Conservation (phyloP, 345 rosid species). For the Eucalyptus microcorys region DNA sequence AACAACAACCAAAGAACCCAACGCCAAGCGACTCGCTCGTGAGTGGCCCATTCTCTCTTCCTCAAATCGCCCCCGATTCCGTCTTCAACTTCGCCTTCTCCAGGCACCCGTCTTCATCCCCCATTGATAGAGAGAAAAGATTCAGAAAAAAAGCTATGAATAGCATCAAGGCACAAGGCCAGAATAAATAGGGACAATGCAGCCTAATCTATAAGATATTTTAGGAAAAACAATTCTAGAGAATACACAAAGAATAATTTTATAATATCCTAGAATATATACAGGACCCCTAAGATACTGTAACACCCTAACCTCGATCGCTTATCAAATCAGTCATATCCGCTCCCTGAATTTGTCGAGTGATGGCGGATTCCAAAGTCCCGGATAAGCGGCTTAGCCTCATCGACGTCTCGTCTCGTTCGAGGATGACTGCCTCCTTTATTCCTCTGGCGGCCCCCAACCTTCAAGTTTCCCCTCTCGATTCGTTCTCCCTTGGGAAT, state of each 20-base stretch:
- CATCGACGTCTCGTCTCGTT: slow-evolving; percentile 60
- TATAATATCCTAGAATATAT: no score
- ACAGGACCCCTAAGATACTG: no score
- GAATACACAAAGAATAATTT: no score
- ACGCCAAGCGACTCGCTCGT: not conserved
- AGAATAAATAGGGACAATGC: no score
- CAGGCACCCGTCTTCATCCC: no score
- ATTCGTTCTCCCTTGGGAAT: not conserved
- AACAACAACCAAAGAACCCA: not conserved
- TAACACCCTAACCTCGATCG: not conserved
- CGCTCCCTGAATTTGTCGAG: no score
- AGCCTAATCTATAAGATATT: no score
- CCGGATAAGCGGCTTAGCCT: slow-evolving; percentile 42
- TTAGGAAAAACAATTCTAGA: no score
- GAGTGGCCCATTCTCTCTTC: not conserved
- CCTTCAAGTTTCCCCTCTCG: slow-evolving; percentile 18
- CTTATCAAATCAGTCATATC: not conserved
- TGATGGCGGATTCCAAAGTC: slow-evolving; percentile 42
- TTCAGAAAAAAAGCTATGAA: rapidly evolving
- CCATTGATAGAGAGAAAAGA: no score
- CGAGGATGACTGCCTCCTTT: slow-evolving; percentile 75
- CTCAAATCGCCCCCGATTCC: not conserved
- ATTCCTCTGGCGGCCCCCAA: slow-evolving; percentile 10
- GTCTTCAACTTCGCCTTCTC: not conserved
- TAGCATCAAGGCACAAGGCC: rapidly evolving